Evolutionary conservation across 306 rosid genomes (phyloP), one percentile per base, ranked within the genome.

Genomic region (Acacia acuminata): DNA sequence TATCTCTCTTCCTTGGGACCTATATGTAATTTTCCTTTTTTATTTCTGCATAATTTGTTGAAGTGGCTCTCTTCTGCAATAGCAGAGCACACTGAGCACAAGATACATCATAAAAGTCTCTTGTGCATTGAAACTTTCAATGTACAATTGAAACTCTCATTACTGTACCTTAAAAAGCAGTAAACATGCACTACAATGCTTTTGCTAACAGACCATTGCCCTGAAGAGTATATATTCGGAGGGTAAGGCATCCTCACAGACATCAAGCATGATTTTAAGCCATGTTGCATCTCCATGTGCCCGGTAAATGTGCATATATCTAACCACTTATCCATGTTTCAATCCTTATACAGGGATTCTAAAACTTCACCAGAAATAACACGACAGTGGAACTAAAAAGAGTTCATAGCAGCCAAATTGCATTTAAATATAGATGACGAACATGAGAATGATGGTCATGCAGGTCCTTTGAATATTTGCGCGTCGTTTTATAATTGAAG

Each of bases 61-160:
- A 89, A 90, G 27, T 85, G 80, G 44, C 30, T 87, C 58, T 88
- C 56, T 43, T 88, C 56, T 43, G 94, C 92, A 85, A 81, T 79
- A 79, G 93, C 88, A 89, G 89, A 82, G 1, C 27, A 84, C 97
- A 92, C 86, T 89, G 90, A 76, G 97, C 86, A 75, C 93, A 92
- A 10, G 56, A 55, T 66, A 79, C 4, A 47, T 56, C 76, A 45
- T 91, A 45, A 17, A 92, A 19, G 84, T 92, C 97, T 84, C 93
- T 85, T 25, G 94, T 90, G 82, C 93, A 92, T 16, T 38, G 8
- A 38, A 38, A 38, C 8, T 38, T 8, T 38, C 8, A 6, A n/a
- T n/a, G n/a, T n/a, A n/a, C n/a, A n/a, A 92, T 16, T 38, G 8
- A 38, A 38, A 38, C 8, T 38, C 42, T 38, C 8, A 6, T 38